Conservation (phyloP, 1,284 basidiomycete species). For the Porogramme epimiltina region DNA sequence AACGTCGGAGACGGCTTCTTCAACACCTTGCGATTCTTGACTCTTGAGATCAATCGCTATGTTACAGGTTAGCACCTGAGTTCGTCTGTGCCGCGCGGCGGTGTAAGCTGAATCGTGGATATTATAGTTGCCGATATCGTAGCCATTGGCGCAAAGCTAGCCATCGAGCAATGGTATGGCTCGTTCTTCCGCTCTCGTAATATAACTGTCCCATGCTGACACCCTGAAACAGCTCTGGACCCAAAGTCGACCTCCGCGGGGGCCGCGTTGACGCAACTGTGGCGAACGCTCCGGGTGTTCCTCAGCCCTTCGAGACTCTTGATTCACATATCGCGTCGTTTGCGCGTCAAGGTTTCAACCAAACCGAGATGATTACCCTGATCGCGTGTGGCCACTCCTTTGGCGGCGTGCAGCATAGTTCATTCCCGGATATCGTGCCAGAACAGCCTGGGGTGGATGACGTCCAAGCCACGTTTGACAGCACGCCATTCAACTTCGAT, state of each 20-base stretch:
- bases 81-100: no score
- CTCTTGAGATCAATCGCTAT: constrained; percentile 7
- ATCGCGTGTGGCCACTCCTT: constrained; percentile 32
- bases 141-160: constrained; percentile 25
- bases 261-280: constrained; percentile 30
- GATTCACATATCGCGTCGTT: constrained; percentile 23
- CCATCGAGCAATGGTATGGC: constrained; percentile 25
- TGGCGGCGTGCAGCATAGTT: constrained; percentile 28
- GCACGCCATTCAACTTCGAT: constrained; percentile 17
- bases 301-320: constrained; percentile 27
- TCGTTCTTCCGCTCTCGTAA: no score
- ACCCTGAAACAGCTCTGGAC: constrained; percentile 12
- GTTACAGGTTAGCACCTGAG: constrained; percentile 3
- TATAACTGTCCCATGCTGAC: not conserved
- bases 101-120: not conserved
- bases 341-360: constrained; percentile 25
- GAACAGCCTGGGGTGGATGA: constrained; percentile 6
- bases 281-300: constrained; percentile 27
- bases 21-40: constrained; percentile 23
- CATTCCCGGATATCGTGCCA: constrained; percentile 29
- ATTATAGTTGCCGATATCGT: constrained; percentile 28
- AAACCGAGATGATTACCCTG: constrained; percentile 28
- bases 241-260: constrained; percentile 24
- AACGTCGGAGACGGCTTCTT: constrained; percentile 28
- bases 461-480: constrained; percentile 15